phyloP scores from a whole-genome alignment of 768 basidiomycete genomes.

The Gymnopilus junonius region DNA sequence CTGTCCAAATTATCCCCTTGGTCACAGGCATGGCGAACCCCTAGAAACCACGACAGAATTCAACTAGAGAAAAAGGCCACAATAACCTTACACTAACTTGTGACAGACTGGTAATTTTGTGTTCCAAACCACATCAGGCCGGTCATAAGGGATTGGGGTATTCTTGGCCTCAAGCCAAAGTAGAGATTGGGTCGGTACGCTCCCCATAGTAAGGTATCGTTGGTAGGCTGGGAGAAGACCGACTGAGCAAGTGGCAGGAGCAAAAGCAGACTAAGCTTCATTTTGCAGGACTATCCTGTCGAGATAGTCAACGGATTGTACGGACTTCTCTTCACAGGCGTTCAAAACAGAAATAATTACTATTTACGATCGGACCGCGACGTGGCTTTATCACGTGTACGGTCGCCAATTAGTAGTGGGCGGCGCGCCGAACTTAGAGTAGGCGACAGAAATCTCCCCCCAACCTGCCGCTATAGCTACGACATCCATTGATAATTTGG shows the following conservation, averaged over 20 bases:
- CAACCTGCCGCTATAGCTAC: neutral
- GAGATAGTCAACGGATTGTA: neutral
- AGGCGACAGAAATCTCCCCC: no score
- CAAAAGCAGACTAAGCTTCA: constrained; percentile 50
- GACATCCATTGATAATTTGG: neutral
- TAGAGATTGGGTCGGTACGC: constrained; percentile 93
- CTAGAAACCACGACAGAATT: constrained; percentile 41
- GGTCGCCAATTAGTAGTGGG: neutral
- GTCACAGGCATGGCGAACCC: constrained; percentile 85
- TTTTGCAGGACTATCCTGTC: constrained; percentile 22
- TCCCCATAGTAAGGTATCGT: constrained; percentile 78
- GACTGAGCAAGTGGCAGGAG: constrained; percentile 48
- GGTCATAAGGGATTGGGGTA: constrained; percentile 90
- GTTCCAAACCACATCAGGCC: constrained; percentile 96
- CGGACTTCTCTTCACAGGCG: neutral
- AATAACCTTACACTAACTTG: constrained; percentile 46
- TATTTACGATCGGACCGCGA: constrained; percentile 8
- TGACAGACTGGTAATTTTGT: constrained; percentile 76
- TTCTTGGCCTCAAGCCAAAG: constrained; percentile 85
- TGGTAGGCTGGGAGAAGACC: constrained; percentile 41
- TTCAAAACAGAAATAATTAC: constrained; percentile 2
- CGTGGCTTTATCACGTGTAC: constrained; percentile 16
- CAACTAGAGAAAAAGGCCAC: neutral
- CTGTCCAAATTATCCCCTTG: constrained; percentile 80
- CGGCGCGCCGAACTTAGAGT: no score